Evolutionary conservation across 768 basidiomycete species (phyloP).

Genomic region (Phanerochaete sordida): DNA sequence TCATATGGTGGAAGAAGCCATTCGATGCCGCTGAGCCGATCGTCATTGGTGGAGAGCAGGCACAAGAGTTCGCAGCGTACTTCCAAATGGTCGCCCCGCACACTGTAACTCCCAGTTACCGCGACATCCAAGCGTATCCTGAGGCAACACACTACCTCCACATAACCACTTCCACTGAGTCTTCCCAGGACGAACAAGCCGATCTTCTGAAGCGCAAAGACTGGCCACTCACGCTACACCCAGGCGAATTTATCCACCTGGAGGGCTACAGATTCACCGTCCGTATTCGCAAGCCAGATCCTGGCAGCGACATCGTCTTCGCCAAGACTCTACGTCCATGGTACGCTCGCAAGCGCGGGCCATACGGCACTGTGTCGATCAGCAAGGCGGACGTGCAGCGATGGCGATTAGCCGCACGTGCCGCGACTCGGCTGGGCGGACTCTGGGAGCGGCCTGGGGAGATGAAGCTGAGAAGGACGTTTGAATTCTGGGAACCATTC

Average conservation of each 20-base stretch:
- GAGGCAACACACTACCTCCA: not conserved
- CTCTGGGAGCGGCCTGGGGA: not conserved
- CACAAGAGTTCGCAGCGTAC: not conserved
- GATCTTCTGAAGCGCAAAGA: not conserved
- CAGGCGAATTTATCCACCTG: not conserved
- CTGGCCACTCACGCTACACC: too few species aligned
- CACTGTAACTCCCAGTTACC: not conserved
- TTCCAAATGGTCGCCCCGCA: not conserved
- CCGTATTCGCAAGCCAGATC: not conserved
- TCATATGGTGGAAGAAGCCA: slow-evolving; percentile 39
- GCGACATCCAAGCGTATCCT: not conserved
- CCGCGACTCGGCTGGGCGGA: not conserved
- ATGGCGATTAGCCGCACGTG: not conserved
- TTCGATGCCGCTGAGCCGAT: slow-evolving; percentile 23
- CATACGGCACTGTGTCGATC: not conserved
- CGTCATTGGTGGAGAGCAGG: not conserved
- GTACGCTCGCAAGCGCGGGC: not conserved
- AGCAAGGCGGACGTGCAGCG: not conserved
- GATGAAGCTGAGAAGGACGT: too few species aligned
- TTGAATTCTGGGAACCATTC: too few species aligned
- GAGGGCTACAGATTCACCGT: not conserved
- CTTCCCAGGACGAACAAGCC: too few species aligned
- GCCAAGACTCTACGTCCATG: not conserved
- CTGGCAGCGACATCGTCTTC: not conserved
- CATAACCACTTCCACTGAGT: not conserved